phyloP scores from a whole-genome alignment of 2,329 filamentous ascomycete genomes.

The Tolypocladium endophyticum region DNA sequence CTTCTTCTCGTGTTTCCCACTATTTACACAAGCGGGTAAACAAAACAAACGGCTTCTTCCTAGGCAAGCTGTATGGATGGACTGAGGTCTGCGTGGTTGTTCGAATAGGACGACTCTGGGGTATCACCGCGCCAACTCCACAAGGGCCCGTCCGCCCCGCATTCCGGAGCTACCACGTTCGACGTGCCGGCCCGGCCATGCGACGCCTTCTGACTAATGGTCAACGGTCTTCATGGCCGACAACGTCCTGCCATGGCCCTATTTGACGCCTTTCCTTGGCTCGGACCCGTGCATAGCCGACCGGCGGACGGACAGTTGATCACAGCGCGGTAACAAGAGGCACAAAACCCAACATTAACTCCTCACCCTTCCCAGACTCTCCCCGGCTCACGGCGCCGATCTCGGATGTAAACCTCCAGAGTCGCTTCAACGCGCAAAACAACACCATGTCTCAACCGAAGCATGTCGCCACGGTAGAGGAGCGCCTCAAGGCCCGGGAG shows the following conservation, averaged over 20 bases:
- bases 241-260: background rate
- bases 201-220: background rate
- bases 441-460: conserved; percentile 5
- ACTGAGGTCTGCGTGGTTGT: too few species aligned
- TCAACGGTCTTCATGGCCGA: background rate
- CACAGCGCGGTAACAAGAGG: background rate
- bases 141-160: background rate
- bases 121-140: background rate
- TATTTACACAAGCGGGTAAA: background rate
- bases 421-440: background rate
- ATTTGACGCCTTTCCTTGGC: background rate
- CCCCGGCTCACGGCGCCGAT: background rate
- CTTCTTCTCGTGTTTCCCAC: too few species aligned
- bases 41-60: too few species aligned
- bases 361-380: background rate
- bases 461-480: conserved; percentile 11
- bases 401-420: background rate
- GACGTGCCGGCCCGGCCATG: background rate
- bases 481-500: conserved; percentile 30
- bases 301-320: background rate
- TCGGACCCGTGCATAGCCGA: background rate
- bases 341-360: background rate
- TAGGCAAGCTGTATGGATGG: too few species aligned
- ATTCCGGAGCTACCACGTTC: background rate
- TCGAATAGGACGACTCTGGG: background rate